Evolutionary conservation across 1,284 basidiomycete genomes (phyloP), one percentile per base, ranked within the genome.

Genomic region (Schizopora paradoxa): DNA sequence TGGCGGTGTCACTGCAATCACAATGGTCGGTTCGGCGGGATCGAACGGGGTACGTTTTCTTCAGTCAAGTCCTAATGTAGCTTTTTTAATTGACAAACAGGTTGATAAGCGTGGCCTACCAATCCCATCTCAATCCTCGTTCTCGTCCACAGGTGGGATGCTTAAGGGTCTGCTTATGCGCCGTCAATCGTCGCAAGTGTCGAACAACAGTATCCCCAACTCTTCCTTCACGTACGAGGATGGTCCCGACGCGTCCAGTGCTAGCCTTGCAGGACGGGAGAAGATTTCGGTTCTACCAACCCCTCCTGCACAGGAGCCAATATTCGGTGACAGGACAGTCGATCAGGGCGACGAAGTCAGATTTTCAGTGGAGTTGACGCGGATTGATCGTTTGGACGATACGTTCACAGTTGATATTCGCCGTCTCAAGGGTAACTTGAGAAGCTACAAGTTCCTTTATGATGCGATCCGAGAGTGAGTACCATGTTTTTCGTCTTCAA

Each of bases 401-500:
- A 87, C 90, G 34, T 91, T 86, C 62, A 85, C 84, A 62, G 71
- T 97, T 56, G 92, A 94, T 68, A 86, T 96, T 63, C 81, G 93
- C 56, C 71, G 93, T 52, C 64, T 95, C 60, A 92, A 93, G 66
- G 93, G 93, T n/a, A 86, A 89, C 59, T 70, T 94, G 56, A 81
- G 90, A 70, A 91, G 86, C 64, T 97, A 93, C 72, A 93, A 93
- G 68, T 93, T 88, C 64, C 74, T 96, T 64, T 95, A 96, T 63
- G 88, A 94, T 70, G 85, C 81, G 45, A 70, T 92, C 58, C 74
- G 90, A 73, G 79, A 86, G 90, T 93, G 64, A 62, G 90, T 83
- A 8, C 2, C 22, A 23, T 23, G 22, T 49, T 29, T 42, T 22
- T 43, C 42, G 6, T 45, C 52, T 19, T 31, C 16, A 21, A 27